These are phyloP conservation scores for Leccinum griseonigrum DNA, from an alignment of 1,284 basidiomycete genomes.

Conservation along the genomic window DNA sequence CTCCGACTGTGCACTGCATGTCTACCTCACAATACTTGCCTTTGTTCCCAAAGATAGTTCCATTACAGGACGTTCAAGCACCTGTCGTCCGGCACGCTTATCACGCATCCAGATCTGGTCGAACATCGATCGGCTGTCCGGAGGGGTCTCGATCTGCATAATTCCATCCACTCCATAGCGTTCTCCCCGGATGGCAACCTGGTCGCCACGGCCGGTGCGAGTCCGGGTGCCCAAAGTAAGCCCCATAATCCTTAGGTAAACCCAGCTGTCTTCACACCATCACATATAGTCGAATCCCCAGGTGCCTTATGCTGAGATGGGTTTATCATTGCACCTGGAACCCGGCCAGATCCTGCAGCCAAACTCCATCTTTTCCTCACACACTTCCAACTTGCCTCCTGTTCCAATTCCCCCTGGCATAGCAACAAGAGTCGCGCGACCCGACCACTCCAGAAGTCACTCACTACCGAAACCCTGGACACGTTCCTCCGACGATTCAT, in stretches of 20 bases:
- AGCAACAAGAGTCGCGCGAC: not conserved
- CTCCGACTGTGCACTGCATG: slow-evolving; percentile 22
- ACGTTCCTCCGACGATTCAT: not conserved
- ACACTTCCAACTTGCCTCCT: slow-evolving; percentile 1
- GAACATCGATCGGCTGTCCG: slow-evolving; percentile 1
- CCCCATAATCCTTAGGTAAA: not conserved
- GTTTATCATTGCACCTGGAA: slow-evolving; percentile 43
- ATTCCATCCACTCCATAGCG: slow-evolving; percentile 11
- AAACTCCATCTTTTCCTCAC: slow-evolving; percentile 17
- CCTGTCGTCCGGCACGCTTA: slow-evolving; percentile 10
- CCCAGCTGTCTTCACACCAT: slow-evolving; percentile 13
- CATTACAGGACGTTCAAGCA: slow-evolving; percentile 14
- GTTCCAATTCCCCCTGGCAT: slow-evolving; percentile 1
- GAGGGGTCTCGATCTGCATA: not conserved
- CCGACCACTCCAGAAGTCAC: slow-evolving; percentile 11
- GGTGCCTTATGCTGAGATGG: slow-evolving; percentile 5
- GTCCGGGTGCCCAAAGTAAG: slow-evolving; percentile 24
- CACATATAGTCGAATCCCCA: slow-evolving; percentile 11
- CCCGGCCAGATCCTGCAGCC: slow-evolving; percentile 52
- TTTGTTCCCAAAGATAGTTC: not conserved
- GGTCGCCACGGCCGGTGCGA: slow-evolving; percentile 18
- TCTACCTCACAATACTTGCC: slow-evolving; percentile 15
- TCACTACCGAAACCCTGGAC: slow-evolving; percentile 10
- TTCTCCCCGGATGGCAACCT: slow-evolving; percentile 17
- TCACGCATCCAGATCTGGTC: not conserved